Evolutionary conservation across 768 basidiomycete species (phyloP).

Genomic region (Wakefieldia striispora): DNA sequence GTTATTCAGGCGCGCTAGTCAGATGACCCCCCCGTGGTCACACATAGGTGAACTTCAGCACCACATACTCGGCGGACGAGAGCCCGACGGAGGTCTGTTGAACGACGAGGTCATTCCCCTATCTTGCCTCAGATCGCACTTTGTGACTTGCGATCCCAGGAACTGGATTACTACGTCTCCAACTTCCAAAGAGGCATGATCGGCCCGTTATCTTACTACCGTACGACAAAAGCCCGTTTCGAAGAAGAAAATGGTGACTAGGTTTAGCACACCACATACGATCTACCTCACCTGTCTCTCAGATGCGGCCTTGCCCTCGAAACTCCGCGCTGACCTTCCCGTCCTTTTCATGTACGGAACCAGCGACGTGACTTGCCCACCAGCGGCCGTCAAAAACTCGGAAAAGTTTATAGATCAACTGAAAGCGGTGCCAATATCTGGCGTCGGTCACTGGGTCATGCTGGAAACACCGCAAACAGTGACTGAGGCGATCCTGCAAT

Average conservation of each 20-base stretch:
- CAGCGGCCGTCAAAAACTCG: constrained; percentile 40
- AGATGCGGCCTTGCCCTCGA: constrained; percentile 45
- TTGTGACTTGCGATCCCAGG: constrained; percentile 38
- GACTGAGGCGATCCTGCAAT: constrained; percentile 44
- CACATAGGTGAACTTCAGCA: constrained; percentile 10
- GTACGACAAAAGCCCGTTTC: constrained; percentile 56
- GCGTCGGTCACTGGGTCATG: constrained; percentile 69
- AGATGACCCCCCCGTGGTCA: background rate
- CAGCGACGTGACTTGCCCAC: constrained; percentile 47
- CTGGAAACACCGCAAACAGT: constrained; percentile 57
- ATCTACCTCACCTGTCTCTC: background rate
- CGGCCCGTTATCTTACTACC: constrained; percentile 78
- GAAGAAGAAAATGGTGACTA: constrained; percentile 57
- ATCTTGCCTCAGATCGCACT: background rate
- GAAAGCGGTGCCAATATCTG: constrained; percentile 52
- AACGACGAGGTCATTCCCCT: constrained; percentile 13
- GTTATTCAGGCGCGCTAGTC: constrained; percentile 3
- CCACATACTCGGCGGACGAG: constrained; percentile 1
- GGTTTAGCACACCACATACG: background rate
- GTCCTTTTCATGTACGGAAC: constrained; percentile 63
- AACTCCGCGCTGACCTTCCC: constrained; percentile 48
- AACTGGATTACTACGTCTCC: constrained; percentile 50
- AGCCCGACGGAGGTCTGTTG: constrained; percentile 15
- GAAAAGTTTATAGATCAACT: constrained; percentile 50
- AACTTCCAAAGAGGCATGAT: constrained; percentile 52